phyloP scores from a whole-genome alignment of 805 yeast species.

The Wickerhamiella azyma region DNA sequence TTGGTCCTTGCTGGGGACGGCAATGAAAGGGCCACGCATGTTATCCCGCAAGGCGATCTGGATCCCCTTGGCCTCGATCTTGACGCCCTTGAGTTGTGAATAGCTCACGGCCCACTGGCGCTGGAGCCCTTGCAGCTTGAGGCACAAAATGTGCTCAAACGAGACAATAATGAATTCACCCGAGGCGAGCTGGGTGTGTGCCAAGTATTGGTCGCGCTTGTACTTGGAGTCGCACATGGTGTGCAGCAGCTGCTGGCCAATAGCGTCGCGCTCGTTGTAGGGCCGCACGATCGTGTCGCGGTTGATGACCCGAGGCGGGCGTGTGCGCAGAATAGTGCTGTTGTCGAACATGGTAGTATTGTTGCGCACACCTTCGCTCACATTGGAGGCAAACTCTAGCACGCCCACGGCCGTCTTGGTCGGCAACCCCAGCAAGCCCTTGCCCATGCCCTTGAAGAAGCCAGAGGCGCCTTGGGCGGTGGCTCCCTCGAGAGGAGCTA shows the following conservation, averaged over 20 bases:
- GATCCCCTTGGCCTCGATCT: conserved; percentile 70
- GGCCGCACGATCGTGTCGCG: conserved; percentile 62
- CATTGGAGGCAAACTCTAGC: conserved; percentile 81
- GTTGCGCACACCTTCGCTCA: conserved; percentile 85
- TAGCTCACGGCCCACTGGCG: conserved; percentile 62
- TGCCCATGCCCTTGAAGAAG: conserved; percentile 85
- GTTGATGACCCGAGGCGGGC: conserved; percentile 68
- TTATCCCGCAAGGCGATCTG: conserved; percentile 45
- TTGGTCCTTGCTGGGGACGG: conserved; percentile 54
- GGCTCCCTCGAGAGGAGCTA: conserved; percentile 85
- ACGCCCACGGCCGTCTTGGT: conserved; percentile 94
- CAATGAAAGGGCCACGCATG: conserved; percentile 59
- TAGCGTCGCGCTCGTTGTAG: conserved; percentile 68
- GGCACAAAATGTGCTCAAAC: conserved; percentile 50
- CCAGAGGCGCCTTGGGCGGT: conserved; percentile 81
- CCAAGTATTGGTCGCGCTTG: conserved; percentile 60
- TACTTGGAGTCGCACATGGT: conserved; percentile 68
- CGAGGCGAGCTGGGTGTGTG: conserved; percentile 74
- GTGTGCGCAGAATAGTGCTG: conserved; percentile 60
- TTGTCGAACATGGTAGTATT: conserved; percentile 71
- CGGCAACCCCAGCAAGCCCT: conserved; percentile 89
- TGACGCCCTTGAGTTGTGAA: conserved; percentile 51
- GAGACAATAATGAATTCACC: conserved; percentile 69
- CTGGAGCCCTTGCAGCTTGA: conserved; percentile 45
- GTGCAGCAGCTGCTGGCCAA: conserved; percentile 89